Conservation (phyloP, 768 basidiomycete species). For the Naganishia vaughanmartiniae region DNA sequence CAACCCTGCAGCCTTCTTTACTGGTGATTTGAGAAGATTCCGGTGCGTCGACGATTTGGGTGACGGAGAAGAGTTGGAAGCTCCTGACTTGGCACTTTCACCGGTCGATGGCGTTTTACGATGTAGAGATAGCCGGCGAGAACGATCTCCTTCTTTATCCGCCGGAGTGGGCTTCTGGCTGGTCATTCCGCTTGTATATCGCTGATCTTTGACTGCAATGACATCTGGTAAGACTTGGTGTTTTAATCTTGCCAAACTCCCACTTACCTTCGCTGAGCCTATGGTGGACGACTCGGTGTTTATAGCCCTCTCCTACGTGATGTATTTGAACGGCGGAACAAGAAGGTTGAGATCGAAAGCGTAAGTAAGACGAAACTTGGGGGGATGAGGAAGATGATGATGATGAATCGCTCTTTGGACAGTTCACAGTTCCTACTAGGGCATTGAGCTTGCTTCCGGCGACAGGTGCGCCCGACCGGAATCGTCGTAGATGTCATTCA, state of each 20-base stretch:
- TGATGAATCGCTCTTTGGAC: constrained; percentile 10
- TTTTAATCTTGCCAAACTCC: neutral
- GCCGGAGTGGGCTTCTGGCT: neutral
- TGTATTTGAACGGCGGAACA: too few relatives aligned
- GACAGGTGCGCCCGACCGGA: constrained; percentile 13
- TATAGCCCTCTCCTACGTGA: neutral
- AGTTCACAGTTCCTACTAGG: too few relatives aligned
- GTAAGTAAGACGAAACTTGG: neutral
- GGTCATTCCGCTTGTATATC: neutral
- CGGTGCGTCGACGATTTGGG: constrained; percentile 10
- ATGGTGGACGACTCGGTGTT: neutral
- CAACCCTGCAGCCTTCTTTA: constrained; percentile 10
- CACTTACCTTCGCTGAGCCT: neutral
- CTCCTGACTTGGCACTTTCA: constrained; percentile 1
- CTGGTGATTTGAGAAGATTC: constrained; percentile 6
- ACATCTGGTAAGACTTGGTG: neutral
- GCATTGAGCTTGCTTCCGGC: neutral
- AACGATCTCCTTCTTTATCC: neutral
- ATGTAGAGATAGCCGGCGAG: constrained; percentile 14
- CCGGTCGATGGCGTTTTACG: constrained; percentile 13
- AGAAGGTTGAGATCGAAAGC: neutral
- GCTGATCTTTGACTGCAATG: neutral
- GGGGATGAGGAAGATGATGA: neutral
- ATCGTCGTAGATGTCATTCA: constrained; percentile 1
- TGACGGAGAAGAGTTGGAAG: constrained; percentile 1